These are phyloP conservation scores for Amanita muscaria DNA, from an alignment of 768 basidiomycete species.

Conservation along the genomic window DNA sequence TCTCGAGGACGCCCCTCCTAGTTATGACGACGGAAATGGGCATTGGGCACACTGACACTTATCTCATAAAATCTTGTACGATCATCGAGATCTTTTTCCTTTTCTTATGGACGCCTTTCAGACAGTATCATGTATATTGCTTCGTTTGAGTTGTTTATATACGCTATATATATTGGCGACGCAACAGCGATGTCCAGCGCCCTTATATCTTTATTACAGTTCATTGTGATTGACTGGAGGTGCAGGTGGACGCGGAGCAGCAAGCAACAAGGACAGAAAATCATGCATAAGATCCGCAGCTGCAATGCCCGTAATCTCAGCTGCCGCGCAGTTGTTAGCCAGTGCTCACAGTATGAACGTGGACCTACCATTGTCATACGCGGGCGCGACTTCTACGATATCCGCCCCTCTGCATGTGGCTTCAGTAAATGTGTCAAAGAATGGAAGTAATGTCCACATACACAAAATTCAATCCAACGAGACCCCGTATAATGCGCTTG, in stretches of 20 bases:
- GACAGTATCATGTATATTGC: too few relatives aligned
- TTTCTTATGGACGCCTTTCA: constrained; percentile 5
- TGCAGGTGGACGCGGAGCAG: constrained; percentile 16
- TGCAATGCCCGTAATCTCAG: constrained; percentile 60
- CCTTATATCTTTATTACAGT: too few relatives aligned
- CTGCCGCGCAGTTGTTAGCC: constrained; percentile 20
- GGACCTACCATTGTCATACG: constrained; percentile 55
- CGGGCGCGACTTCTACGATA: constrained; percentile 66
- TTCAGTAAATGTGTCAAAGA: too few relatives aligned
- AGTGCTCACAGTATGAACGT: not conserved
- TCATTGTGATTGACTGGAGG: too few relatives aligned
- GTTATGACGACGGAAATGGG: constrained; percentile 52
- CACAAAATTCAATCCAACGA: constrained; percentile 76
- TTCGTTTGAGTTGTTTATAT: constrained; percentile 1
- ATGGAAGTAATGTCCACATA: constrained; percentile 19
- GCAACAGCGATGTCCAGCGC: too few relatives aligned
- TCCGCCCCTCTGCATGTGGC: constrained; percentile 47
- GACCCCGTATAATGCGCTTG: constrained; percentile 71
- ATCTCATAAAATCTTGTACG: not conserved
- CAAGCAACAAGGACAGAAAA: constrained; percentile 53
- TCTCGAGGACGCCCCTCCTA: constrained; percentile 53
- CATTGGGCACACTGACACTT: constrained; percentile 36
- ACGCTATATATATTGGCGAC: constrained; percentile 7
- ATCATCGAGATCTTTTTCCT: not conserved
- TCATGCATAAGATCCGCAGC: constrained; percentile 65